Percentiles rank a stretch among this genome's conserved stretches.
Conservation (phyloP, 2,329 filamentous ascomycete species). For the Pseudocercospora fijiensis region DNA sequence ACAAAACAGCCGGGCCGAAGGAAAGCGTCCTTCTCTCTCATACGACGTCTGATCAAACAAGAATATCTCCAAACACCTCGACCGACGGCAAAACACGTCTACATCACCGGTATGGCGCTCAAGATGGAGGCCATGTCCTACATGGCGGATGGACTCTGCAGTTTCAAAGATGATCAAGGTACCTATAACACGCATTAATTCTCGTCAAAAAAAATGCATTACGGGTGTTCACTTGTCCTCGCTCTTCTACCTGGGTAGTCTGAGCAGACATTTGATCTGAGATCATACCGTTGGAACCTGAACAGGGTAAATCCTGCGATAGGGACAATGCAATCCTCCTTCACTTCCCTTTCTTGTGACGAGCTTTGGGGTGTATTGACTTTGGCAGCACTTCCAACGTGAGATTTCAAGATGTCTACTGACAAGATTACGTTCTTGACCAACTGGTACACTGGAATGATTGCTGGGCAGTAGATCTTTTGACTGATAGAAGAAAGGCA, state of each 20-base stretch:
- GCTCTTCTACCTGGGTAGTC: constrained; percentile 26
- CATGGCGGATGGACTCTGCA: constrained; percentile 11
- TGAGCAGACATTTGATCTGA: constrained; percentile 54
- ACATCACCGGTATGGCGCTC: constrained; percentile 19
- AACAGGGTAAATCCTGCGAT: constrained; percentile 80
- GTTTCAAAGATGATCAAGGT: constrained; percentile 25
- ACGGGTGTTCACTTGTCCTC: constrained; percentile 40
- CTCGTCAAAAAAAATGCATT: constrained; percentile 36
- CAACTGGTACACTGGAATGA: constrained; percentile 64
- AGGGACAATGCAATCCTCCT: constrained; percentile 76
- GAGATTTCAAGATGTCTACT: constrained; percentile 60
- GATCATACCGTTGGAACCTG: constrained; percentile 82
- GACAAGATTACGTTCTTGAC: constrained; percentile 83
- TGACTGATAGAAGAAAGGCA: constrained; percentile 56
- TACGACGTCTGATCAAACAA: not conserved
- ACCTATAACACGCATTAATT: constrained; percentile 19
- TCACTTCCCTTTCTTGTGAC: constrained; percentile 28
- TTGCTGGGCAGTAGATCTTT: not conserved
- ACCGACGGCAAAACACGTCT: not conserved
- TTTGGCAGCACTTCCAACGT: constrained; percentile 52
- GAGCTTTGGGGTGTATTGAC: constrained; percentile 48
- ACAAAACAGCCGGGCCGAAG: not conserved
- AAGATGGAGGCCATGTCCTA: constrained; percentile 14
- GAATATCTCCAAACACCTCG: not conserved
- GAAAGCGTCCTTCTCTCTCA: not conserved